Base-by-base conservation (phyloP, 2,329 filamentous ascomycete species). In the Phoma sp. region DNA sequence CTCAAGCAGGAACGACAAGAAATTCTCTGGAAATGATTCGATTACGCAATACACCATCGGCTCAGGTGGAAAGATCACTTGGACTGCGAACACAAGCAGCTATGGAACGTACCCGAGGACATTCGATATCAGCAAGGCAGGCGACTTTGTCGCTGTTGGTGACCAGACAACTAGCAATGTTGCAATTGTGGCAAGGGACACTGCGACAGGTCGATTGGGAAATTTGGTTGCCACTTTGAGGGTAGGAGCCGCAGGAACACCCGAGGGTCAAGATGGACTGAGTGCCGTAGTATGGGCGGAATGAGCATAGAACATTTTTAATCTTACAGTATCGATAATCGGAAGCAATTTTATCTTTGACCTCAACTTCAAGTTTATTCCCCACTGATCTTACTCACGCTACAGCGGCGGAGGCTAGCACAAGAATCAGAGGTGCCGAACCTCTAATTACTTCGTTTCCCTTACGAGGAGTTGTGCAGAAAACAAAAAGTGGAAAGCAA, bases 1-100 rank as follows among this genome's bases (percentile, higher is more conserved):
- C 4, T 62, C 72, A 1, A 74, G 73, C 56, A 67, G 73, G 23
- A 75, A 74, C 49, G 73, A 75, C 52, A 72, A 70, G 62, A 69
- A 66, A 28, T 74, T 73, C 29, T 58, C 51, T 3, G 74, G 58
- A 1, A 66, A 70, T 18, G 71, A 74, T 42, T 74, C 71, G 5
- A 64, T 74, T 17, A 69, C 70, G 9, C 69, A 71, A 23, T 75
- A 69, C 52, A 64, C 60, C 34, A 73, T 75, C 42, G 60, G 57
- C 25, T 54, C 66, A 12, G 60, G 60, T 15, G 72, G 72, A 6
- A 55, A 55, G 2, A 56, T 75, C 7, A 52, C 61, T 1, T 73
- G 67, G 58, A 65, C 67, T 4, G 72, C 66, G 5, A 59, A 49
- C 9, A 71, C 71, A 0, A 71, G 68, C 4, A 64, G 72, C 1